A percentile compares a stretch with the other conserved stretches of the same genome.
Conservation (phyloP, 2,329 filamentous ascomycete species). For the Fusarium acutatum region DNA sequence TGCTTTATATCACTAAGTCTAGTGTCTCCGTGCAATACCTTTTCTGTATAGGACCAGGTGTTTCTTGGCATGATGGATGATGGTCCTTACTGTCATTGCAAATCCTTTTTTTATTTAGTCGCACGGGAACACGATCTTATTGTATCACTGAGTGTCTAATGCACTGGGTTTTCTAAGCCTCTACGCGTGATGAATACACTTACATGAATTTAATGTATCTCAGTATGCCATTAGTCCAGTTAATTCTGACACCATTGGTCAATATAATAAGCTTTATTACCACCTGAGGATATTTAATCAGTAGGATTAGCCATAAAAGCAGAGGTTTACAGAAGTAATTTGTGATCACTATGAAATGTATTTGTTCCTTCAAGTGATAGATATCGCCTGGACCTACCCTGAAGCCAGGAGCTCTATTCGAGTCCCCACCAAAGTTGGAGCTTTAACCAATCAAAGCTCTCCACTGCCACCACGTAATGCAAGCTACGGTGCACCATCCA, state of each 20-base stretch:
- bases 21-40: neutral
- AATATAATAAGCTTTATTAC: too few relatives aligned
- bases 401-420: slow-evolving; percentile 1
- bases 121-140: neutral
- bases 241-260: neutral
- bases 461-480: slow-evolving; percentile 45
- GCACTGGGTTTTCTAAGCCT: too few relatives aligned
- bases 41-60: neutral
- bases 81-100: too few relatives aligned
- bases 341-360: neutral
- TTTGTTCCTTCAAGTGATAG: neutral
- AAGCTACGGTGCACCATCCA: neutral
- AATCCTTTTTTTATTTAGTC: neutral
- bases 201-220: too few relatives aligned
- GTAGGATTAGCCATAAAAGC: neutral
- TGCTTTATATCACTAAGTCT: neutral
- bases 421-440: slow-evolving; percentile 20
- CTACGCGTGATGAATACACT: neutral
- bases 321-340: neutral
- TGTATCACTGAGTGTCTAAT: too few relatives aligned
- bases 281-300: rapidly evolving
- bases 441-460: slow-evolving; percentile 37
- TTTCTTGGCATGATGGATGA: neutral
- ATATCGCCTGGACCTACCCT: slow-evolving; percentile 9
- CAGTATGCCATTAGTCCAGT: neutral